Evolutionary conservation across 768 basidiomycete genomes (phyloP).

Genomic region (Cytidiella melzeri): DNA sequence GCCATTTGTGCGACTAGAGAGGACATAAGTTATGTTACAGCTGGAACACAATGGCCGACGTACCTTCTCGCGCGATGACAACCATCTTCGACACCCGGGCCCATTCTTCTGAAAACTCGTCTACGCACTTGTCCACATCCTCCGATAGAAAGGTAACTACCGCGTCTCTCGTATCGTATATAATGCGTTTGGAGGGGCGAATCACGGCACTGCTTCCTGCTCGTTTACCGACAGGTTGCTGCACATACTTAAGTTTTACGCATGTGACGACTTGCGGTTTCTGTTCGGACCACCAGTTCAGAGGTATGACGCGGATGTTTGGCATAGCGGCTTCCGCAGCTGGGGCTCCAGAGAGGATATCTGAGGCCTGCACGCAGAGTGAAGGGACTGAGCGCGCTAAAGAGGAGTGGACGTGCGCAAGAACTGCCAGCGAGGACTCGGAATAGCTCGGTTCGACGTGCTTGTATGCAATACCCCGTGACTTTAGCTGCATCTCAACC

Average conservation of each 20-base stretch:
- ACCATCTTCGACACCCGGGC: constrained; percentile 90
- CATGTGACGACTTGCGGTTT: constrained; percentile 81
- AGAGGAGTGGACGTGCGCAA: constrained; percentile 61
- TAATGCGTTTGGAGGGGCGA: constrained; percentile 80
- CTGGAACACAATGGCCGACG: constrained; percentile 12
- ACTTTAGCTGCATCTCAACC: constrained; percentile 83
- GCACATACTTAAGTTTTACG: constrained; percentile 86
- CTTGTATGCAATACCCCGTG: constrained; percentile 70
- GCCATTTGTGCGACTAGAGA: constrained; percentile 83
- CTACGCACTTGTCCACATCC: constrained; percentile 82
- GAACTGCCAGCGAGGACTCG: constrained; percentile 34
- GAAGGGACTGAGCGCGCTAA: constrained; percentile 76
- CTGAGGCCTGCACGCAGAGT: constrained; percentile 73
- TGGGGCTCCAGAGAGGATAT: constrained; percentile 76
- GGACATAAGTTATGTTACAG: neutral
- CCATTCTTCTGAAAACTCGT: constrained; percentile 91
- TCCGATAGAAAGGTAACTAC: constrained; percentile 86
- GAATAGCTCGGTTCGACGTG: constrained; percentile 58
- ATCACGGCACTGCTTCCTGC: constrained; percentile 56
- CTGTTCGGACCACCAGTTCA: constrained; percentile 88
- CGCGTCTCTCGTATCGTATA: constrained; percentile 84
- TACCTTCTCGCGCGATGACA: constrained; percentile 86
- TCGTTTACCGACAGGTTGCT: constrained; percentile 72
- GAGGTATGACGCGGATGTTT: constrained; percentile 81
- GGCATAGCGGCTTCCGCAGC: constrained; percentile 92